Conservation (phyloP, 176 grass and related monocot genomes). For the Metroxylon sagu region DNA sequence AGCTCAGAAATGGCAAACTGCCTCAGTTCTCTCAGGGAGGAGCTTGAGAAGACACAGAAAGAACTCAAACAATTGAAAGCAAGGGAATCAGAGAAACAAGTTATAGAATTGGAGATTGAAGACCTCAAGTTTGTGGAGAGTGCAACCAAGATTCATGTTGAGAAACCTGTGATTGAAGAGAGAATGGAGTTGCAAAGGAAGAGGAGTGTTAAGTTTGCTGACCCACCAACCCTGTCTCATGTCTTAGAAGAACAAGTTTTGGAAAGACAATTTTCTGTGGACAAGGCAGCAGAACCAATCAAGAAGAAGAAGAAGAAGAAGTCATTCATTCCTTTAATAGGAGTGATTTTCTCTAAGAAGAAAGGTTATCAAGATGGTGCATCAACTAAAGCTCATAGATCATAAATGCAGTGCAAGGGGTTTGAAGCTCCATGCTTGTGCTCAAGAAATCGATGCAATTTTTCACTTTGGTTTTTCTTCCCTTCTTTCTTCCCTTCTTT, state of each 20-base stretch:
- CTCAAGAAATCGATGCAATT: too few species aligned
- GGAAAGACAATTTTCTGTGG: slow-evolving; percentile 32
- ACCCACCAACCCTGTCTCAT: slow-evolving; percentile 36
- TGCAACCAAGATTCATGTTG: slow-evolving; percentile 4
- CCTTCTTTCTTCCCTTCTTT: too few species aligned
- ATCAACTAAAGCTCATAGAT: too few species aligned
- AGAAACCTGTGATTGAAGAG: neutral
- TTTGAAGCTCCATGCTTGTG: too few species aligned
- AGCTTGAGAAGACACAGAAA: slow-evolving; percentile 53
- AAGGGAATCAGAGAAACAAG: slow-evolving; percentile 19
- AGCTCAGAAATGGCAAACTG: slow-evolving; percentile 50
- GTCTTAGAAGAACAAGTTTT: neutral
- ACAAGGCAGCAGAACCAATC: slow-evolving; percentile 10
- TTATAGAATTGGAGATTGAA: slow-evolving; percentile 54
- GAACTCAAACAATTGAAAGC: slow-evolving; percentile 56
- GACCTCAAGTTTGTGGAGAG: slow-evolving; percentile 55
- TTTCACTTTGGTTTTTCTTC: too few species aligned
- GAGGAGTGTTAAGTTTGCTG: slow-evolving; percentile 77
- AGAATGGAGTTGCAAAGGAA: slow-evolving; percentile 64
- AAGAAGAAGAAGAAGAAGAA: slow-evolving; percentile 66
- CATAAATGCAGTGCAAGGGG: too few species aligned
- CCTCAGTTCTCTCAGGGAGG: slow-evolving; percentile 52
- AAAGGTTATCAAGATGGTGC: slow-evolving; percentile 23
- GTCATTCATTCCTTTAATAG: slow-evolving; percentile 55
- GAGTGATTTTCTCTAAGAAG: slow-evolving; percentile 60